Percentiles rank a stretch among this genome's conserved stretches.
Conservation (phyloP, 2,329 filamentous ascomycete genomes). For the Xylariales sp. region DNA sequence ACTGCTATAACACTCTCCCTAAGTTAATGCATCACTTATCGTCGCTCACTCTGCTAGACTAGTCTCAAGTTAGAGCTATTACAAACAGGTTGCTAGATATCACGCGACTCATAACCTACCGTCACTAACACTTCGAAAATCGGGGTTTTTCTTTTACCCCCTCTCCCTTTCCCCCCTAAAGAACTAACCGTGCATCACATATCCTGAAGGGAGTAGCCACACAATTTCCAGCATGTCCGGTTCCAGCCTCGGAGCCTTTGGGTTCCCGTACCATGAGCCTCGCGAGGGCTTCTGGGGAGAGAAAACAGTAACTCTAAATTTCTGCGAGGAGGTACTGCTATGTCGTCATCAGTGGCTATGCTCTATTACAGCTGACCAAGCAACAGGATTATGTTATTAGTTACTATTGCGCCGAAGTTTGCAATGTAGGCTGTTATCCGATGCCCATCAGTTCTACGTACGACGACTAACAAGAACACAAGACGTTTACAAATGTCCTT, state of each 20-base stretch:
- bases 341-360: neutral
- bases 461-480: constrained; percentile 13
- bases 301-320: constrained; percentile 70
- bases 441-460: too few species aligned
- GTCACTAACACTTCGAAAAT: too few species aligned
- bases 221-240: constrained; percentile 11
- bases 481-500: constrained; percentile 75
- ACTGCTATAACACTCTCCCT: too few species aligned
- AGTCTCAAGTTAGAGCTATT: too few species aligned
- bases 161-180: too few species aligned
- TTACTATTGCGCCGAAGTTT: constrained; percentile 69
- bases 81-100: too few species aligned
- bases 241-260: constrained; percentile 10
- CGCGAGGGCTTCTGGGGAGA: constrained; percentile 60
- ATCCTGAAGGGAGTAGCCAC: neutral
- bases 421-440: constrained; percentile 44
- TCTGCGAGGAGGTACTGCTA: constrained; percentile 68
- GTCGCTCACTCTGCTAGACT: too few species aligned
- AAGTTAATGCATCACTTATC: too few species aligned
- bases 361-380: neutral
- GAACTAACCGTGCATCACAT: too few species aligned
- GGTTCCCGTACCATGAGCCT: constrained; percentile 25
- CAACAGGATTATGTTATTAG: constrained; percentile 62
- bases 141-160: too few species aligned
- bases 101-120: too few species aligned